Evolutionary conservation across 2,329 filamentous ascomycete genomes (phyloP), one percentile per base, ranked within the genome.

Genomic region (Phyllosticta ampelicida): DNA sequence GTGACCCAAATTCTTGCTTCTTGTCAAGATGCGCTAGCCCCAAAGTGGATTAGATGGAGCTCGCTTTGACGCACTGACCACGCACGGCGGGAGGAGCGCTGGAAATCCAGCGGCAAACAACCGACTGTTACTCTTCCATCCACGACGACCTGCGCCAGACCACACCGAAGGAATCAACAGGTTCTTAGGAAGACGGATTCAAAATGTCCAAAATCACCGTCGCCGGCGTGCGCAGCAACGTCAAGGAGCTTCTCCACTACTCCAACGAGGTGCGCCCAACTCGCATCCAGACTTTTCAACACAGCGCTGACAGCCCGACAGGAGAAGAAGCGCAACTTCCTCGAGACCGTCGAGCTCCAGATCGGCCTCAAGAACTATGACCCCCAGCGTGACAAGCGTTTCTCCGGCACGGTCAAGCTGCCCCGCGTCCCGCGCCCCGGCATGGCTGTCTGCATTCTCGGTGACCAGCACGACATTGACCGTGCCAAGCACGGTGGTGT

Each of bases 321-420:
- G 78, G 36, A 89, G 78, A 96, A 96, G 87, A 96, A 96, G 88
- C 83, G 90, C 71, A 96, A 96, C 85, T 96, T 96, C 82, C 83
- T 95, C 76, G 90, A 94, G 83, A 92, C 89, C 55, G 89, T 96
- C 76, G 87, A 90, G 78, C 86, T 78, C 65, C 75, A 78, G 69
- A 74, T 75, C 66, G 73, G 73, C 64, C 66, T 75, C 64, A 75
- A 75, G 71, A 75, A 75, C 72, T 75, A 58, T 58, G 73, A 99
- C 77, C 92, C 94, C 74, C 84, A 97, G 87, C 92, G 94, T 90
- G 94, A 99, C 83, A 99, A 99, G 92, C 92, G 92, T 96, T 99
- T 99, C 92, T 95, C 89, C 60, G 94, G 94, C 79, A 97, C 94
- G 78, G 89, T 99, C 83, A 90, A 87, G 81, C 88, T 97, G 72